Evolutionary conservation across 2,329 filamentous ascomycete genomes (phyloP).

Genomic region (Colletotrichum sansevieriae): DNA sequence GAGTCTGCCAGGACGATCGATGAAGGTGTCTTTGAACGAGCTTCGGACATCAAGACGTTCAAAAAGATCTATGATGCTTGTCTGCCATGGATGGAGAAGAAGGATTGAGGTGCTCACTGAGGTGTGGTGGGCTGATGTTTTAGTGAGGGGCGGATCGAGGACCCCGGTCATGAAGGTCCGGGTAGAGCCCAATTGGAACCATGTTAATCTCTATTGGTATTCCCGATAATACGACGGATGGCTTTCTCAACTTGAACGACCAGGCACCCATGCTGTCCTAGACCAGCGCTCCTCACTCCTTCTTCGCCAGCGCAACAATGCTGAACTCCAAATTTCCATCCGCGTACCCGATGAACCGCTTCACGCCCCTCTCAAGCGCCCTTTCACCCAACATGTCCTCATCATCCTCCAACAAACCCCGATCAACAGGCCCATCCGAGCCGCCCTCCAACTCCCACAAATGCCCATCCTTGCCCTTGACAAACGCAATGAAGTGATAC

Average conservation of each 20-base stretch:
- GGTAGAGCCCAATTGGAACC: not conserved
- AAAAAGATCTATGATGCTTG: not conserved
- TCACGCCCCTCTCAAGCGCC: slow-evolving; percentile 73
- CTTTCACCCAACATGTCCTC: slow-evolving; percentile 76
- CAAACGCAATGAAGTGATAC: slow-evolving; percentile 86
- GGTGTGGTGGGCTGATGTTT: too few species aligned
- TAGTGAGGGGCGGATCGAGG: not conserved
- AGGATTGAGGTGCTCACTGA: not conserved
- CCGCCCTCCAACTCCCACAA: slow-evolving; percentile 86
- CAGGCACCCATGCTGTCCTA: not conserved
- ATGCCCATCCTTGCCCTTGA: slow-evolving; percentile 73
- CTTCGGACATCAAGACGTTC: not conserved
- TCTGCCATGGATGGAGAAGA: not conserved
- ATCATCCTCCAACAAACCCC: slow-evolving; percentile 65
- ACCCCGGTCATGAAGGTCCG: not conserved
- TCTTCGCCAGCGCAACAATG: slow-evolving; percentile 52
- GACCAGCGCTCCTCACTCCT: not conserved
- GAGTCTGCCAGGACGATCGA: not conserved
- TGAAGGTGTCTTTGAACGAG: not conserved
- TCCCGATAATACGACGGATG: too few species aligned
- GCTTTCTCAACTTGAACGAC: not conserved
- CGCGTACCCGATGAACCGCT: slow-evolving; percentile 55
- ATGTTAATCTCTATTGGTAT: not conserved
- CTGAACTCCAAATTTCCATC: slow-evolving; percentile 55
- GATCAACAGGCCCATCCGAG: slow-evolving; percentile 78